A percentile compares a stretch with the other conserved stretches of the same genome.
These are phyloP conservation scores for Orbilia oligospora DNA, from an alignment of 2,329 filamentous ascomycete genomes.

Conservation along the genomic window DNA sequence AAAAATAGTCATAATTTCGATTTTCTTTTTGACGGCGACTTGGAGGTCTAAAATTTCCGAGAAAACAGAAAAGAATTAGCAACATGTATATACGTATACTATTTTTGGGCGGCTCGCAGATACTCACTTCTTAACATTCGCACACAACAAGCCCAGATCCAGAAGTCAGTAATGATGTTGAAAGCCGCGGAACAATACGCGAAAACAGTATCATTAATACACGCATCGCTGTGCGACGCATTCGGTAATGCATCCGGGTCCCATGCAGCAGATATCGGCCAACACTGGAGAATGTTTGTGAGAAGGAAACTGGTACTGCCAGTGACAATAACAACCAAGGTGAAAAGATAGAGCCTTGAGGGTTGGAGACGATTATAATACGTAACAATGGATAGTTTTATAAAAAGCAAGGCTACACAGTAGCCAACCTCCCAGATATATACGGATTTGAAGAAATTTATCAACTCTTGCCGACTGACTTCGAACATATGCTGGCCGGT, in stretches of 20 bases:
- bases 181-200: conserved; percentile 37
- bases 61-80: too few relatives aligned
- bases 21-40: conserved; percentile 39
- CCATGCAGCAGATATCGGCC: conserved; percentile 66
- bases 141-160: conserved; percentile 48
- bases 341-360: conserved; percentile 31
- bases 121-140: conserved; percentile 45
- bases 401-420: conserved; percentile 22
- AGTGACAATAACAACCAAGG: conserved; percentile 24
- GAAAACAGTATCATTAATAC: conserved; percentile 42
- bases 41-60: conserved; percentile 31
- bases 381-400: conserved; percentile 49
- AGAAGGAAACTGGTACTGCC: conserved; percentile 42
- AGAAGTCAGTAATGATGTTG: conserved; percentile 59
- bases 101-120: background rate
- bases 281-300: conserved; percentile 66
- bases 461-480: conserved; percentile 26
- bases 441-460: conserved; percentile 38
- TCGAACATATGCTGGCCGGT: conserved; percentile 48
- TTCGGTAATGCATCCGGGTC: conserved; percentile 60
- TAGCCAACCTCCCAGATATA: conserved; percentile 55
- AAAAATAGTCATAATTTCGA: conserved; percentile 51
- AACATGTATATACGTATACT: too few relatives aligned
- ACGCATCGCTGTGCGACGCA: conserved; percentile 12
- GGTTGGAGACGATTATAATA: conserved; percentile 53